Conservation (phyloP, 371 early-diverging fungal genomes). For the Hamiltosporidium magnivora region DNA sequence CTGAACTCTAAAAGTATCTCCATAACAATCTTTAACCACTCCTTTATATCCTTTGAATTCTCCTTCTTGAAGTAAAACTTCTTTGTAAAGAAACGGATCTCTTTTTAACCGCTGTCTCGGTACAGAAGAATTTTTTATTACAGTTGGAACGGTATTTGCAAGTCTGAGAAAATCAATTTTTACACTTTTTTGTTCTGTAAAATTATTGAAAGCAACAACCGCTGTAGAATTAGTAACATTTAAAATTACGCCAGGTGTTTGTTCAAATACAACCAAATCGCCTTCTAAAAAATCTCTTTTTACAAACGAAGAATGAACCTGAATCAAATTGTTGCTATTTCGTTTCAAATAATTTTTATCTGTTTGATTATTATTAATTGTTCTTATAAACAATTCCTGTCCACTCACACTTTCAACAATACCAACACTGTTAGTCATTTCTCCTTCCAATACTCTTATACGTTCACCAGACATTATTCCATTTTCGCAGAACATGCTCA, state of each 20-base stretch:
- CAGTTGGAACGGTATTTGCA: background rate
- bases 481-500: background rate
- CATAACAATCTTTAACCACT: conserved; percentile 42
- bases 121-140: too few relatives aligned
- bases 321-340: too few relatives aligned
- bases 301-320: too few relatives aligned
- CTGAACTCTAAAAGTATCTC: conserved; percentile 38
- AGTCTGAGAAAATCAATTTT: background rate
- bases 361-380: too few relatives aligned
- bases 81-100: conserved; percentile 49
- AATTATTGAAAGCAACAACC: conserved; percentile 25
- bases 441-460: conserved; percentile 45
- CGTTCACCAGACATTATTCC: conserved; percentile 28
- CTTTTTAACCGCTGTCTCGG: conserved; percentile 3
- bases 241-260: conserved; percentile 2
- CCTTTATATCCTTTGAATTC: conserved; percentile 53
- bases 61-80: conserved; percentile 44
- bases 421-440: conserved; percentile 42
- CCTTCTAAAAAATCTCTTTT: background rate
- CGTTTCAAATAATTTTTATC: too few relatives aligned
- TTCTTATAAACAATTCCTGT: too few relatives aligned
- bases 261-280: background rate
- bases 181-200: conserved; percentile 39
- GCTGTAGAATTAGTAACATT: conserved; percentile 4
- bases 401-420: conserved; percentile 8